A percentile compares a stretch with the other conserved stretches of the same genome.
These are phyloP conservation scores for Poa annua DNA, from an alignment of 176 grass and related monocot genomes.

Conservation along the genomic window DNA sequence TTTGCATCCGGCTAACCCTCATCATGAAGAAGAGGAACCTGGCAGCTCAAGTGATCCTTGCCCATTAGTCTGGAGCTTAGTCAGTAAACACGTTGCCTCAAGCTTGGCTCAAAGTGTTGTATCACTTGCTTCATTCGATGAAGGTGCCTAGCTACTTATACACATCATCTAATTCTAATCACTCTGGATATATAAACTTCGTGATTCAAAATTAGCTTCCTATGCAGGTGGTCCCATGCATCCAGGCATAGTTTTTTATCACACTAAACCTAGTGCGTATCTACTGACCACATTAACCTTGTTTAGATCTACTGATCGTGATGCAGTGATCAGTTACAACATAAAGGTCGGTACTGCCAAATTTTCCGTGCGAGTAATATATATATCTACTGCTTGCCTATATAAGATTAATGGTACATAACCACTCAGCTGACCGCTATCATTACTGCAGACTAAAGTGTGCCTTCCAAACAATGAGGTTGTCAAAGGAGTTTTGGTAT, in stretches of 20 bases:
- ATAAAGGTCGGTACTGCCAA: neutral
- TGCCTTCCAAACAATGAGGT: neutral
- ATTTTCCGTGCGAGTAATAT: neutral
- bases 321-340: too few species aligned
- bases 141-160: neutral
- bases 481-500: neutral
- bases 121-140: neutral
- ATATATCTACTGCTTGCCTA: neutral
- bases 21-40: neutral
- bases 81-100: neutral
- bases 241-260: neutral
- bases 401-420: neutral
- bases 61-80: neutral
- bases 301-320: neutral
- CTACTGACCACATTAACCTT: neutral
- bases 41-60: too few species aligned
- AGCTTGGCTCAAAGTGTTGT: neutral
- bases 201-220: neutral
- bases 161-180: neutral
- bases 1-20: neutral
- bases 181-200: too few species aligned
- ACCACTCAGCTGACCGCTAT: neutral
- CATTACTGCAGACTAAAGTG: slow-evolving; percentile 26
- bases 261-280: neutral
- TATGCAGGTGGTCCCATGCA: neutral